phyloP scores from a whole-genome alignment of 306 rosid genomes.

The Nissolia schottii region DNA sequence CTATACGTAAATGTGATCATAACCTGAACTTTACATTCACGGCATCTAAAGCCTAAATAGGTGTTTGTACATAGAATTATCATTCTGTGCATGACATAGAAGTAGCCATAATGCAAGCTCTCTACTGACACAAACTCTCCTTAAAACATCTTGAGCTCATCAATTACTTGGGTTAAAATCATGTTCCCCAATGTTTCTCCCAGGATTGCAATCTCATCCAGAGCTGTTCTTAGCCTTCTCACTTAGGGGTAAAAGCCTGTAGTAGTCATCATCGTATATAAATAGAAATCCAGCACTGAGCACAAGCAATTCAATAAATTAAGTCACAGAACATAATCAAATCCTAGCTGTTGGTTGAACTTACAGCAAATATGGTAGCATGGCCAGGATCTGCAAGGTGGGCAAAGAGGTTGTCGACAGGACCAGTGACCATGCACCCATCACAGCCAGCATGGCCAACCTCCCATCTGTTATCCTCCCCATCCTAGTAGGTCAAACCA shows the following conservation, averaged over 20 bases:
- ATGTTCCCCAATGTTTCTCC: conserved; percentile 2
- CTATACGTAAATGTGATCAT: background rate
- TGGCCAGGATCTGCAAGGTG: conserved; percentile 85
- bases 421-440: conserved; percentile 50
- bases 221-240: background rate
- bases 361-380: conserved; percentile 52
- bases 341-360: background rate
- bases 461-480: conserved; percentile 37
- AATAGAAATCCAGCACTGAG: background rate
- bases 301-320: background rate
- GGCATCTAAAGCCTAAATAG: conserved; percentile 4
- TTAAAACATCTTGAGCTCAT: background rate
- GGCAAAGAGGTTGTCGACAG: conserved; percentile 76
- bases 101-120: conserved; percentile 7
- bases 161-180: conserved; percentile 11
- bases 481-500: conserved; percentile 34
- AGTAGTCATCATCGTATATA: background rate
- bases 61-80: conserved; percentile 7
- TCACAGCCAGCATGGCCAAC: conserved; percentile 39
- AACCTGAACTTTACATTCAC: conserved; percentile 8
- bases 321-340: background rate
- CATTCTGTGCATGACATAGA: conserved; percentile 5
- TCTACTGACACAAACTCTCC: background rate
- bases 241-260: conserved; percentile 29
- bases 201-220: background rate